Evolutionary conservation across 345 rosid species (phyloP).

Genomic region (Euphorbia tirucalli): DNA sequence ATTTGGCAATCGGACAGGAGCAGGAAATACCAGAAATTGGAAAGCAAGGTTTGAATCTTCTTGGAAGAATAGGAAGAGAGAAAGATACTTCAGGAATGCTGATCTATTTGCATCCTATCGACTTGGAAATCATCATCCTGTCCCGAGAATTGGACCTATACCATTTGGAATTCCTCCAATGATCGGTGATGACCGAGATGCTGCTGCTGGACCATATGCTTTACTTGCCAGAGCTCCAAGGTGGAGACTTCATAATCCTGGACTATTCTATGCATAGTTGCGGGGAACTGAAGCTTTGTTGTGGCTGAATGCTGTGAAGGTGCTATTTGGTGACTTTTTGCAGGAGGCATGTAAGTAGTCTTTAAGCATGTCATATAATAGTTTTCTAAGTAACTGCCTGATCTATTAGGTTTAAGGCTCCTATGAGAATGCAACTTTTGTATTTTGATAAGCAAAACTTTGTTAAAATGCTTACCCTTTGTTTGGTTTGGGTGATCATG

Average conservation of each 20-base stretch:
- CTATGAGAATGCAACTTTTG: background rate
- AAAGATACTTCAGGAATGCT: background rate
- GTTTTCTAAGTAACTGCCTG: background rate
- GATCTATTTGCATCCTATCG: conserved; percentile 21
- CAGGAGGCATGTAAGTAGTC: background rate
- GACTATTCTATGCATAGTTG: conserved; percentile 23
- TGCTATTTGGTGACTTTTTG: background rate
- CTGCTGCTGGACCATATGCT: background rate
- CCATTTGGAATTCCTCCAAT: background rate
- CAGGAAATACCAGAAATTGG: conserved; percentile 33
- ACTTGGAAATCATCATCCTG: background rate
- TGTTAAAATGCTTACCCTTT: too few species aligned
- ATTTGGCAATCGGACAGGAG: conserved; percentile 16
- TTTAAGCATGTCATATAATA: background rate
- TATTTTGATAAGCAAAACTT: too few species aligned
- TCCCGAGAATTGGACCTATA: too few species aligned
- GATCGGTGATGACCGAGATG: background rate
- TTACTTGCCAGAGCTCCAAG: too few species aligned
- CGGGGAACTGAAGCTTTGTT: background rate
- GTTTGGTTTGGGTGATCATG: too few species aligned
- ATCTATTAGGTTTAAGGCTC: background rate
- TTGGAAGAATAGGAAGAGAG: conserved; percentile 35
- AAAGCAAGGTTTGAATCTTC: conserved; percentile 34
- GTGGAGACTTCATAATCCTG: conserved; percentile 29
- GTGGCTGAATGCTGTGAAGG: background rate